Base-by-base conservation (phyloP, 2,329 filamentous ascomycete genomes). In the Sphaceloma murrayae region DNA sequence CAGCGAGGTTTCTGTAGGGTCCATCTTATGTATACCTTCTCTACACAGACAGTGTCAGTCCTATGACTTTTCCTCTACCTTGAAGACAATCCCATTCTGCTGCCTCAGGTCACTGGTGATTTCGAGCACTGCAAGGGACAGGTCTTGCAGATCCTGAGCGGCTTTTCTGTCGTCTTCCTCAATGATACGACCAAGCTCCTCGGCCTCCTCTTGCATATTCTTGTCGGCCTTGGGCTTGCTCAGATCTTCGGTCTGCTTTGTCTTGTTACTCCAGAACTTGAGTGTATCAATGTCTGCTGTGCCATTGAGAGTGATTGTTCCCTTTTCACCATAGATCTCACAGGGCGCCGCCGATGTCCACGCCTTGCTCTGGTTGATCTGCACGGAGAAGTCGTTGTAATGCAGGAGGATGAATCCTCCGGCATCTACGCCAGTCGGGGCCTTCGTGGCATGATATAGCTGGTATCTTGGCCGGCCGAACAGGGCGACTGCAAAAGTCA, bases 321-420 rank as follows among this genome's bases (percentile, higher is more conserved):
- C 68, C 47, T 65, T 67, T 51, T 69, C 63, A 9, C 68, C 67
- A 49, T 67, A 70, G 1, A 72, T 55, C 52, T 72, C 68, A 22
- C 66, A 59, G 5, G 65, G 64, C 11, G 66, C 63, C 3, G 61
- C 57, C n/a, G 61, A 65, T 22, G 58, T 62, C 50, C 65, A 70
- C 39, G 63, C 62, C 50, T 72, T 72, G 48, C 57, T 59, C 49
- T 60, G 57, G 53, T 57, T 68, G 52, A 64, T 65, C 50, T 57
- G 56, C 7, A 71, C 66, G 11, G 59, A 61, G 47, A 70, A 70
- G 5, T 43, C 52, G 1, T 66, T 61, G 49, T 72, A 72, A 5
- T 61, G 55, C 21, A 72, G 55, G 8, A 66, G 52, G 4, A 69
- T 56, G 5, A 62, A 58, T 1, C 68, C 68, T 10, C 64, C 68